phyloP scores from a whole-genome alignment of 1,139 yeast genomes.

The Yarrowia galli region DNA sequence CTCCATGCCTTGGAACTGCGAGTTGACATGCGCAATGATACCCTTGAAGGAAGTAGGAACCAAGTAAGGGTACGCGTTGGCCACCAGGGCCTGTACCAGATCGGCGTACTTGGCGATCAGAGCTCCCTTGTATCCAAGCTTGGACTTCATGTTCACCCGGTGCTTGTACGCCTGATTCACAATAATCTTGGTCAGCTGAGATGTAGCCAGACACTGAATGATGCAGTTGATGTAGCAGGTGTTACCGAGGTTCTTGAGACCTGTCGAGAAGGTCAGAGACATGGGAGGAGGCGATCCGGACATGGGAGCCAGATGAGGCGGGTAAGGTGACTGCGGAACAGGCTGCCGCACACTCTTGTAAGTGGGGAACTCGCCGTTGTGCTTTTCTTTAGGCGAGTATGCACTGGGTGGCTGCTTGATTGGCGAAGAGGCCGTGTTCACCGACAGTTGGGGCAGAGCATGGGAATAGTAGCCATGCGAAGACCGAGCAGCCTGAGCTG shows the following conservation, averaged over 20 bases:
- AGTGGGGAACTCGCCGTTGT: slow-evolving; percentile 28
- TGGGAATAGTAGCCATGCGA: slow-evolving; percentile 30
- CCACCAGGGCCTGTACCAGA: slow-evolving; percentile 66
- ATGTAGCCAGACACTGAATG: slow-evolving; percentile 75
- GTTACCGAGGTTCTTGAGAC: slow-evolving; percentile 83
- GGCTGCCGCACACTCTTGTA: slow-evolving; percentile 16
- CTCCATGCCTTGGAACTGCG: slow-evolving; percentile 73
- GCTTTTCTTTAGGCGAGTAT: slow-evolving; percentile 30
- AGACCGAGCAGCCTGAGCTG: slow-evolving; percentile 23
- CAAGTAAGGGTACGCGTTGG: slow-evolving; percentile 58
- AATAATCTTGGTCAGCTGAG: slow-evolving; percentile 58
- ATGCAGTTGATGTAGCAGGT: slow-evolving; percentile 95
- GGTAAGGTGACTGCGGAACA: slow-evolving; percentile 18
- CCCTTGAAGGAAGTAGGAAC: slow-evolving; percentile 67
- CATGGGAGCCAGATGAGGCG: slow-evolving; percentile 19
- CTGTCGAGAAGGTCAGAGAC: slow-evolving; percentile 55
- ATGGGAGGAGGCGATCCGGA: slow-evolving; percentile 23
- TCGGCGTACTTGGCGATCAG: slow-evolving; percentile 76
- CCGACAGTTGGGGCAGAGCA: slow-evolving; percentile 23
- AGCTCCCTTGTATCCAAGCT: slow-evolving; percentile 83
- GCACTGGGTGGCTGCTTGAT: slow-evolving; percentile 31
- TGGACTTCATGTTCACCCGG: slow-evolving; percentile 77
- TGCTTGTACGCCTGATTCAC: slow-evolving; percentile 66
- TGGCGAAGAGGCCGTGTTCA: slow-evolving; percentile 23
- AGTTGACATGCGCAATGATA: slow-evolving; percentile 72